Evolutionary conservation across 192 early-diverging fungal species (phyloP).

Genomic region (Pecoramyces ruminantium): DNA sequence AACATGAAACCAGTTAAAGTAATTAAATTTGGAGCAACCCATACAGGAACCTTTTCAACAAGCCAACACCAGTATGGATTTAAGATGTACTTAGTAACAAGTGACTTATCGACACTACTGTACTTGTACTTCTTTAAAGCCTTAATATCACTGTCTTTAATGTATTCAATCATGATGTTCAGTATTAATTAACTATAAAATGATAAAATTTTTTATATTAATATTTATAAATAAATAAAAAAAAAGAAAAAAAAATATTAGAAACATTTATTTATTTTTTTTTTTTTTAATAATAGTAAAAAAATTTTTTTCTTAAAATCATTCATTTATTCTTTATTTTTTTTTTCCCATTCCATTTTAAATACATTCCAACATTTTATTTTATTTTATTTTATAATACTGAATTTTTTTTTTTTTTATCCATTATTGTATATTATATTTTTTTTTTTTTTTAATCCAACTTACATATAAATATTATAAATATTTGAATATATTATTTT

Average conservation of each 20-base stretch:
- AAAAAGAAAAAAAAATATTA: not conserved
- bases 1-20: constrained; percentile 64
- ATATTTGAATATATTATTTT: too few relatives aligned
- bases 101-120: constrained; percentile 63
- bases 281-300: too few relatives aligned
- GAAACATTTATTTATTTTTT: too few relatives aligned
- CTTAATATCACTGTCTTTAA: not conserved
- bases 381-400: too few relatives aligned
- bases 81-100: constrained; percentile 61
- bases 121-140: constrained; percentile 41
- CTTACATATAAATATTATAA: too few relatives aligned
- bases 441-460: too few relatives aligned
- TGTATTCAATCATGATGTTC: not conserved
- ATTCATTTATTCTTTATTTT: too few relatives aligned
- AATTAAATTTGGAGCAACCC: constrained; percentile 87
- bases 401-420: too few relatives aligned
- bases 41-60: constrained; percentile 71
- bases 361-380: too few relatives aligned
- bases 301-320: too few relatives aligned
- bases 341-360: too few relatives aligned
- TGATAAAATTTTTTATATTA: not conserved
- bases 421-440: too few relatives aligned
- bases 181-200: not conserved
- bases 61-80: constrained; percentile 82
- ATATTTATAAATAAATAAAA: not conserved